These are phyloP conservation scores for Onygenales sp. DNA, from an alignment of 2,329 filamentous ascomycete species.

Conservation along the genomic window DNA sequence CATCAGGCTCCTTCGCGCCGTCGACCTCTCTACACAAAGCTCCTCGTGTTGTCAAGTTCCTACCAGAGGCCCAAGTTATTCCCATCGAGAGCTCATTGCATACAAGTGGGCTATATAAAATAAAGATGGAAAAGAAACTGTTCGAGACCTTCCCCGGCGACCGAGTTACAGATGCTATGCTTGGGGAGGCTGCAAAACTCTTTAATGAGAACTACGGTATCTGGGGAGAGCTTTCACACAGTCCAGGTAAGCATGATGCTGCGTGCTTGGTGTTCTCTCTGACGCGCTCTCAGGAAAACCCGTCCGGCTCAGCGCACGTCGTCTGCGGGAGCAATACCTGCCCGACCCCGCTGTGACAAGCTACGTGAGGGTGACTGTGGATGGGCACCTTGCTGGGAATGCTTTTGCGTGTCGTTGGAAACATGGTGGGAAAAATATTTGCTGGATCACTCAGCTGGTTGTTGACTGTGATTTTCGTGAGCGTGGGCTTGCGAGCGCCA, in stretches of 20 bases:
- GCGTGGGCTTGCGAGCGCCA: conserved; percentile 25
- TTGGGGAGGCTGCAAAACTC: conserved; percentile 25
- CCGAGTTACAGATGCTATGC: conserved; percentile 27
- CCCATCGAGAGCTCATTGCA: background rate
- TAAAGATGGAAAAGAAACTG: background rate
- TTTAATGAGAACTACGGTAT: conserved; percentile 28
- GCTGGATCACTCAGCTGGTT: conserved; percentile 36
- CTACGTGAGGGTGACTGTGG: conserved; percentile 7
- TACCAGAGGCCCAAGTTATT: background rate
- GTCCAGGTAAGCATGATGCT: conserved; percentile 15
- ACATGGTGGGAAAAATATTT: conserved; percentile 20
- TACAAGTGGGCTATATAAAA: background rate
- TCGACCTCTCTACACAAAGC: background rate
- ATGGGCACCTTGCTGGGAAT: conserved; percentile 14
- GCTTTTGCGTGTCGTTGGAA: conserved; percentile 29
- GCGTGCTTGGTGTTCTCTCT: conserved; percentile 27
- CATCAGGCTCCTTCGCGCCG: too few species aligned
- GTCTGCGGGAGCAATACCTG: conserved; percentile 8
- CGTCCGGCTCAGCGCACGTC: conserved; percentile 4
- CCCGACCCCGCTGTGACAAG: conserved; percentile 2
- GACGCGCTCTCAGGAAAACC: conserved; percentile 14
- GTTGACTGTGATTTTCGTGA: conserved; percentile 27
- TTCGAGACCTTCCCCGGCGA: conserved; percentile 19
- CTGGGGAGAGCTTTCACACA: conserved; percentile 17
- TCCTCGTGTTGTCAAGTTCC: background rate